These are phyloP conservation scores for Perilla frutescens DNA, from an alignment of 257 asterid species.

Conservation along the genomic window DNA sequence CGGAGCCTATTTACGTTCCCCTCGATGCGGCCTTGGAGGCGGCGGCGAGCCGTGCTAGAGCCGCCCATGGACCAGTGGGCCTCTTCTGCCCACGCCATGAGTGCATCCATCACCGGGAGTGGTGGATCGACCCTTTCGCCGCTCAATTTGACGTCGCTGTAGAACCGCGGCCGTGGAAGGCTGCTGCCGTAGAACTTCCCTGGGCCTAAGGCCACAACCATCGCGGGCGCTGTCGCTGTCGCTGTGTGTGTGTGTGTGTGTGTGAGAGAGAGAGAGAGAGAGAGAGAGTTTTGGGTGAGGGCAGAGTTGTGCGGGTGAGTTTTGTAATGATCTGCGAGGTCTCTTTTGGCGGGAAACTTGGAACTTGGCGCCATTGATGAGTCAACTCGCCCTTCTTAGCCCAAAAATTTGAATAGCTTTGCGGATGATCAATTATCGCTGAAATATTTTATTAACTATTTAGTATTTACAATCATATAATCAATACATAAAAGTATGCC, in stretches of 20 bases:
- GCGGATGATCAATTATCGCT: no score
- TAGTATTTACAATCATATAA: no score
- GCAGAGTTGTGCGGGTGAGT: neutral
- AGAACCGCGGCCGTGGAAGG: conserved; percentile 84
- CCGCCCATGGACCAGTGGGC: conserved; percentile 99
- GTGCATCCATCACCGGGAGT: conserved; percentile 62
- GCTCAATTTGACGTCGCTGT: conserved; percentile 63
- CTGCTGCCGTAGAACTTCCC: conserved; percentile 92
- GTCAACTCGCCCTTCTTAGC: neutral
- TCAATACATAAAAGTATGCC: no score
- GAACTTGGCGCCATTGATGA: conserved; percentile 1
- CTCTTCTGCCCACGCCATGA: conserved; percentile 80
- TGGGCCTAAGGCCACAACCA: conserved; percentile 81
- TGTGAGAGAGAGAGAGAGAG: neutral
- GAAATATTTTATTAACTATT: no score
- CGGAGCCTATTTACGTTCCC: conserved; percentile 74
- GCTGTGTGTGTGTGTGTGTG: neutral
- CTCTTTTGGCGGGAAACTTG: conserved; percentile 26
- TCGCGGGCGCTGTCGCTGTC: conserved; percentile 24
- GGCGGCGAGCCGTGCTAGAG: conserved; percentile 65
- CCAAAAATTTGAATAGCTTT: no score
- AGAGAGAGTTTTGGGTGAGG: neutral
- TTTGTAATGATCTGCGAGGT: neutral
- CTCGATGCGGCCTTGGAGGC: conserved; percentile 92
- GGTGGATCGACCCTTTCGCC: conserved; percentile 80